These are phyloP conservation scores for Poterioochromonas sp. DNA, from an alignment of 352 stramenopile genomes.

Conservation along the genomic window DNA sequence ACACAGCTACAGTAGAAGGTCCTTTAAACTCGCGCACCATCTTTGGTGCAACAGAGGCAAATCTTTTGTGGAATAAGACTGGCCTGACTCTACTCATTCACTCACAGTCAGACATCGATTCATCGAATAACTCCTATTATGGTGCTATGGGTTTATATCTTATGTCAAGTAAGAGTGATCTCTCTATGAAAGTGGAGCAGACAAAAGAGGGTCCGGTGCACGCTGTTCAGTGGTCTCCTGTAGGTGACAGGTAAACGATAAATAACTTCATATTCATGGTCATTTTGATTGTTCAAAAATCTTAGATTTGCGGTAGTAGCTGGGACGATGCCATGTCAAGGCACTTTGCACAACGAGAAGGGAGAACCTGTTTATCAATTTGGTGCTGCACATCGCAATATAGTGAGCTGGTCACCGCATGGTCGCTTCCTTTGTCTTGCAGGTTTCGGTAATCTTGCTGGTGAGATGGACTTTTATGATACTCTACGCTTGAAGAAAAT, in stretches of 20 bases:
- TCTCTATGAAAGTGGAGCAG: conserved; percentile 64
- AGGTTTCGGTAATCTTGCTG: conserved; percentile 87
- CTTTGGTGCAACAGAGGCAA: conserved; percentile 36
- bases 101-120: conserved; percentile 47
- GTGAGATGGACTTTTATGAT: conserved; percentile 90
- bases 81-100: neutral
- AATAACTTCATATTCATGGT: no score
- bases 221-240: conserved; percentile 84
- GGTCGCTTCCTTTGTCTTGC: conserved; percentile 86
- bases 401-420: conserved; percentile 85
- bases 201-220: conserved; percentile 73
- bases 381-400: conserved; percentile 85
- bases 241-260: conserved; percentile 52
- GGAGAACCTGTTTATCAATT: conserved; percentile 89
- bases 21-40: neutral
- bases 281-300: conserved; percentile 46
- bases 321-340: conserved; percentile 82
- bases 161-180: conserved; percentile 73
- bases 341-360: conserved; percentile 91
- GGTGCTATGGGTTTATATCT: conserved; percentile 90
- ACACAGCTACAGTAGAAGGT: neutral
- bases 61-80: neutral
- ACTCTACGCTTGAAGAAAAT: conserved; percentile 91
- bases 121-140: conserved; percentile 88
- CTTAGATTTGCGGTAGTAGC: conserved; percentile 84